Evolutionary conservation across 139 green algal genomes (phyloP).

Genomic region (Chlorella sp.): DNA sequence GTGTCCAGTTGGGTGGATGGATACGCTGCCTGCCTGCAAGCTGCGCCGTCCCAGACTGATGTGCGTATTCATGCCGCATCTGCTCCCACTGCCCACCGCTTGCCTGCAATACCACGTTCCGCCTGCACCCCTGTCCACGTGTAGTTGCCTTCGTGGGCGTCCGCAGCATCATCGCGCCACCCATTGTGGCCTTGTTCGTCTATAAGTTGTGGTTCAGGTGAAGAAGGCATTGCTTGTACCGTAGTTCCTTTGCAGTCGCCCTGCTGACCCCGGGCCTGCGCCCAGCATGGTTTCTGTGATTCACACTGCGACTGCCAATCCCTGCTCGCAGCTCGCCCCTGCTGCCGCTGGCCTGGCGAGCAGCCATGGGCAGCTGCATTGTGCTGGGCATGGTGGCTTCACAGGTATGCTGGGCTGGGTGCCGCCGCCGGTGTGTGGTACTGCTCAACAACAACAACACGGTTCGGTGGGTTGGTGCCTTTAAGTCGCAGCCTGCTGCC

Average conservation of each 20-base stretch:
- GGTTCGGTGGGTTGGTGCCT: too few species aligned
- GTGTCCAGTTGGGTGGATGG: too few species aligned
- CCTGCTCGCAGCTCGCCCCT: background rate
- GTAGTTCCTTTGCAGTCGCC: too few species aligned
- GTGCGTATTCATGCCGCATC: background rate
- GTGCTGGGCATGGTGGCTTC: slow-evolving; percentile 32
- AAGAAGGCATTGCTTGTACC: too few species aligned
- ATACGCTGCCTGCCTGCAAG: too few species aligned
- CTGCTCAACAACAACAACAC: too few species aligned
- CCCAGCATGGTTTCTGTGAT: too few species aligned
- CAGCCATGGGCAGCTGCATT: slow-evolving; percentile 37
- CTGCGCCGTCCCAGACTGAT: background rate
- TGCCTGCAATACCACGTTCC: background rate
- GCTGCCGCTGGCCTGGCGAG: slow-evolving; percentile 32
- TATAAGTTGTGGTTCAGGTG: slow-evolving; percentile 34
- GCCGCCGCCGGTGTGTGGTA: background rate
- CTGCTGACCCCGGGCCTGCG: too few species aligned
- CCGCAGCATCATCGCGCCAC: slow-evolving; percentile 15
- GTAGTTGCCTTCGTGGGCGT: slow-evolving; percentile 23
- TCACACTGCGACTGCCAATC: background rate
- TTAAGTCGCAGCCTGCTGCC: too few species aligned
- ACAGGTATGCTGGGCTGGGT: slow-evolving; percentile 7
- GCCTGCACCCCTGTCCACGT: background rate
- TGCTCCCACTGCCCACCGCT: background rate
- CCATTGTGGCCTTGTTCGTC: slow-evolving; percentile 31